Conservation (phyloP, 305 asterid species). For the Coffea humblotiana region DNA sequence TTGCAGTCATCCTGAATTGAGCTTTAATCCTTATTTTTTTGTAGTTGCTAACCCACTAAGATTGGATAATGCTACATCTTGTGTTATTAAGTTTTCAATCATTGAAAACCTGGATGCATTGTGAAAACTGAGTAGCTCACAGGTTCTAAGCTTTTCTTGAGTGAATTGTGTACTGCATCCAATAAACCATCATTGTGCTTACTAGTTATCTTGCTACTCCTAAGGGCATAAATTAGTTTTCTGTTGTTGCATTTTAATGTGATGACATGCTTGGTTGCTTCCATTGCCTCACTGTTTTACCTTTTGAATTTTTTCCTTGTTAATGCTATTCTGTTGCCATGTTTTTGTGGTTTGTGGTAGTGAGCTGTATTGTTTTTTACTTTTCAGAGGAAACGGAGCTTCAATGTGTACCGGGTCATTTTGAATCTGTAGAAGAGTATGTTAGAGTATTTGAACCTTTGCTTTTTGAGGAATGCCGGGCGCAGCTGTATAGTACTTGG, state of each 20-base stretch:
- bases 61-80: not conserved
- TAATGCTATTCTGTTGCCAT: not conserved
- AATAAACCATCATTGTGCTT: not conserved
- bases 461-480: conserved; percentile 98
- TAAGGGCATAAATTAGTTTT: not conserved
- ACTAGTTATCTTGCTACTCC: not conserved
- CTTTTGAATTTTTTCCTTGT: not conserved
- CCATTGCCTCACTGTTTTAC: not conserved
- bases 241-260: not conserved
- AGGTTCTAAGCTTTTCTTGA: not conserved
- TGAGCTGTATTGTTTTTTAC: conserved; percentile 9
- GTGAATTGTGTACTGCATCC: not conserved
- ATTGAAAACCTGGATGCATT: not conserved
- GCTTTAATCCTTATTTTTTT: conserved; percentile 23
- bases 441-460: conserved; percentile 93
- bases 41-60: conserved; percentile 11
- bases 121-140: not conserved
- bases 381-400: conserved; percentile 91
- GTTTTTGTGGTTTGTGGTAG: conserved; percentile 16
- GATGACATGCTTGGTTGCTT: not conserved
- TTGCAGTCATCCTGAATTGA: conserved; percentile 31
- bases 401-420: conserved; percentile 84
- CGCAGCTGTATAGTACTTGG: conserved; percentile 93
- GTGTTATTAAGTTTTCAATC: not conserved
- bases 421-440: conserved; percentile 96